Base-by-base conservation (phyloP, 192 early-diverging fungal species). In the Lobosporangium transversale region DNA sequence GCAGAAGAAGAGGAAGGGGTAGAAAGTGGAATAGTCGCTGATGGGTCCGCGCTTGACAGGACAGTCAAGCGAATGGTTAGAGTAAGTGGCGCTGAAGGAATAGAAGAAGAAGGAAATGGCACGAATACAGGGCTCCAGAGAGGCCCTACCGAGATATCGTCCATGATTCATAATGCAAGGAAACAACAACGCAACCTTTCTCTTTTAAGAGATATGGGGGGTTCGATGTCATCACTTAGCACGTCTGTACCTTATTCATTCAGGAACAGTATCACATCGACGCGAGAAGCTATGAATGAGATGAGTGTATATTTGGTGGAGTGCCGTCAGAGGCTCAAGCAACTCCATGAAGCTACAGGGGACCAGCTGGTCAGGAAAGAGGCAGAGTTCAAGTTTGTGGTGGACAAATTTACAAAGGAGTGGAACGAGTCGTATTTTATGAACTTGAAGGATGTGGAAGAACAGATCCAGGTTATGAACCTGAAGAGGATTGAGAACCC, bases 361-460 rank as follows among this genome's bases (percentile, higher is more conserved):
- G n/a, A 20, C 23, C 59, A 62, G 30, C 45, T 76, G 23, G 37
- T 24, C 1, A 64, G 62, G 64, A 76, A 76, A 18, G 73, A 76
- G 40, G 58, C 64, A 0, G 24, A 57, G 14, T 76, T 76, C 32
- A 76, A 76, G 64, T 58, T 62, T 10, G 53, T 67, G 40, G 73
- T 76, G 59, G 73, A 76, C 48, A 67, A 62, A 53, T 76, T 76
- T 32, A 62, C 73, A 23, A 56, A 48, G 29, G 73, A 76, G 49
- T 76, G 73, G 73, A 76, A 76, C 37, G 73, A 67, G 29, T 76
- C 73, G 14, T 76, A 76, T 29, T 76, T 76, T 42, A 65, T 67
- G 50, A 53, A 54, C 29, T 44, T 76, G 21, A 76, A 76, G 53
- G 73, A 76, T 24, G 73, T 76, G 0, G 73, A 76, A 45, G 73